Evolutionary conservation across 2,329 filamentous ascomycete species (phyloP).

Genomic region (Tolypocladium cylindrosporum): DNA sequence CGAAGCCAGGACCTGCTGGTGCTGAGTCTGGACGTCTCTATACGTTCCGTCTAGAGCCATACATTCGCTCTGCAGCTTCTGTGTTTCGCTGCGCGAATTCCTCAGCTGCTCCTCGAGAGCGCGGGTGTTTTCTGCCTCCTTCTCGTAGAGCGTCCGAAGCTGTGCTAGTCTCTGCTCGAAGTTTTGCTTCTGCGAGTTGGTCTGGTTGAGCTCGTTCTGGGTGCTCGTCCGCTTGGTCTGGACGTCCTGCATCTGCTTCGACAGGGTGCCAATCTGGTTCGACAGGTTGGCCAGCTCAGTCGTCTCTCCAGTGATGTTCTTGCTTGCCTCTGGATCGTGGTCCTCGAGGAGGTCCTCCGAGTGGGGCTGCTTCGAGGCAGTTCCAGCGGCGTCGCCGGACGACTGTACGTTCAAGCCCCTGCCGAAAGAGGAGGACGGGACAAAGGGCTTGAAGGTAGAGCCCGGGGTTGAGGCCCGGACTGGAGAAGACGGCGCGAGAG

Average conservation of each 20-base stretch:
- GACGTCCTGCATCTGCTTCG: conserved; percentile 90
- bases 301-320: conserved; percentile 79
- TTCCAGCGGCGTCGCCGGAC: conserved; percentile 49
- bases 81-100: conserved; percentile 66
- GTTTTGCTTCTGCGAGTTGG: conserved; percentile 79
- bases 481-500: conserved; percentile 42
- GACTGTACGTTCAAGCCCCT: conserved; percentile 67
- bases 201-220: conserved; percentile 74
- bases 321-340: conserved; percentile 78
- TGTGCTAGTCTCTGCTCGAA: conserved; percentile 84
- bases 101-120: conserved; percentile 75
- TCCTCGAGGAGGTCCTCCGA: conserved; percentile 87
- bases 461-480: conserved; percentile 36
- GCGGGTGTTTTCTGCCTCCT: conserved; percentile 81
- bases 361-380: conserved; percentile 19
- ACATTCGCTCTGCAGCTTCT: conserved; percentile 75
- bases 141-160: conserved; percentile 80
- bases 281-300: conserved; percentile 91
- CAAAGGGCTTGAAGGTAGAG: conserved; percentile 74
- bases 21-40: conserved; percentile 73
- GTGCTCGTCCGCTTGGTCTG: conserved; percentile 70
- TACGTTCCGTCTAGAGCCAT: conserved; percentile 72
- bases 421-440: conserved; percentile 87
- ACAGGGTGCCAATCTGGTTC: conserved; percentile 84
- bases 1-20: conserved; percentile 62